A percentile compares a stretch with the other conserved stretches of the same genome.
These are phyloP conservation scores for Malus hybrid DNA, from an alignment of 331 rosid genomes.

Conservation along the genomic window DNA sequence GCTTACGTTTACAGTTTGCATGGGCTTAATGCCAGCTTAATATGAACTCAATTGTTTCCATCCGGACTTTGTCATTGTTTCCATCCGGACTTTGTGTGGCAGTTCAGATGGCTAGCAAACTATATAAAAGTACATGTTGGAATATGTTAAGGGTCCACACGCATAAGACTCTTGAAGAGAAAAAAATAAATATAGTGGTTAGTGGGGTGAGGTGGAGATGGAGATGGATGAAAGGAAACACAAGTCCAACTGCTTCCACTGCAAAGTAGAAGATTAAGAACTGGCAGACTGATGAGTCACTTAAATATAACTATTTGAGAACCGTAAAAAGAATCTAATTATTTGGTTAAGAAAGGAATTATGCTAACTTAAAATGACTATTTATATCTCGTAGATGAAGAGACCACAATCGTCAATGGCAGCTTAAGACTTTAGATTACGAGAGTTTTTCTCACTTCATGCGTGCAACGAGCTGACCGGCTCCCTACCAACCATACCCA, in stretches of 20 bases:
- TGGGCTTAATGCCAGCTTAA: not conserved
- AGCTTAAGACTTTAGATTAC: slow-evolving; percentile 24
- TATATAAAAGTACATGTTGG: slow-evolving; percentile 22
- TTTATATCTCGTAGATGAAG: slow-evolving; percentile 5
- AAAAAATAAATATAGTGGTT: not conserved
- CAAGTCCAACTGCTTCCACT: slow-evolving; percentile 72
- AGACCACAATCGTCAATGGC: slow-evolving; percentile 29
- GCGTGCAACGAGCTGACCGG: slow-evolving; percentile 60
- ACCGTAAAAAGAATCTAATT: not conserved
- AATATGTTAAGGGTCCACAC: slow-evolving; percentile 68
- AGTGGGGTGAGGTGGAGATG: not conserved
- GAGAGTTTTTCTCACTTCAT: slow-evolving; percentile 25
- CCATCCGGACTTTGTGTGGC: slow-evolving; percentile 7
- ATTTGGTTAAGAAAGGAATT: not conserved
- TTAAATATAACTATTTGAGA: slow-evolving; percentile 2
- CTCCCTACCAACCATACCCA: slow-evolving; percentile 61
- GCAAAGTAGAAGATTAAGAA: slow-evolving; percentile 32
- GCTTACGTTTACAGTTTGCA: not conserved
- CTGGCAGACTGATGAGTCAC: slow-evolving; percentile 27
- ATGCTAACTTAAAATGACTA: not conserved
- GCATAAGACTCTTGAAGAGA: slow-evolving; percentile 32
- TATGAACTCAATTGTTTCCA: not conserved
- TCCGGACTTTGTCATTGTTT: not conserved
- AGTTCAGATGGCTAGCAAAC: slow-evolving; percentile 17
- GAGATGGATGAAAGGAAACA: not conserved